These are phyloP conservation scores for Fusarium kyushuense DNA, from an alignment of 2,329 filamentous ascomycete genomes.

Conservation along the genomic window DNA sequence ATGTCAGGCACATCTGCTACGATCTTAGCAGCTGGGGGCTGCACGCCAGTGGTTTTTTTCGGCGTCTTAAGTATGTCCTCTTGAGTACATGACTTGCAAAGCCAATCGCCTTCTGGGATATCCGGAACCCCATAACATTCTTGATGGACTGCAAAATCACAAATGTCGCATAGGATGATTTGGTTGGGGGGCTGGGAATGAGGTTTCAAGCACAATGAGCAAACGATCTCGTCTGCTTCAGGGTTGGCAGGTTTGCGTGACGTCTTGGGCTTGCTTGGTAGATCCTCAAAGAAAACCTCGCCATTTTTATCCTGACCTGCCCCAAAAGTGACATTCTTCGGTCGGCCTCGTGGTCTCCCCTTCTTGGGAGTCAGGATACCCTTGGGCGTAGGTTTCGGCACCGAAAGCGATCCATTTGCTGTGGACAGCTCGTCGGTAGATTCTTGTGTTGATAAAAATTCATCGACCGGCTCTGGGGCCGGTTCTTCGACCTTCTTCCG, in stretches of 20 bases:
- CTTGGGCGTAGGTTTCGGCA: conserved; percentile 56
- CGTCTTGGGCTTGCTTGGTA: conserved; percentile 56
- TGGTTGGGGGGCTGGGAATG: conserved; percentile 70
- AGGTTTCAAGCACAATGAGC: conserved; percentile 67
- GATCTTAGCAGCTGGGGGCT: conserved; percentile 22
- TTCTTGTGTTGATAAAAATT: conserved; percentile 13
- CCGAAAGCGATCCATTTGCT: conserved; percentile 31
- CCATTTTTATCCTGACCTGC: conserved; percentile 51
- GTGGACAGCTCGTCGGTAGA: conserved; percentile 33
- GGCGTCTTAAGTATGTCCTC: conserved; percentile 56
- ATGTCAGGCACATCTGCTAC: conserved; percentile 60
- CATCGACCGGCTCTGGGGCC: conserved; percentile 5
- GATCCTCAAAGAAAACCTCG: conserved; percentile 66
- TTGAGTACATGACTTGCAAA: conserved; percentile 68
- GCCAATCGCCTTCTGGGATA: conserved; percentile 73
- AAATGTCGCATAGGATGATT: conserved; percentile 74
- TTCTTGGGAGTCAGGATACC: conserved; percentile 69
- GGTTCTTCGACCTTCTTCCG: conserved; percentile 42
- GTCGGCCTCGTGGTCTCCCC: conserved; percentile 53
- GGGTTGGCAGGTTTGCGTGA: conserved; percentile 49
- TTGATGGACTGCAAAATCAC: conserved; percentile 72
- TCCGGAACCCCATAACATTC: conserved; percentile 68
- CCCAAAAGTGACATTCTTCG: conserved; percentile 68
- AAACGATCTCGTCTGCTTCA: conserved; percentile 66
- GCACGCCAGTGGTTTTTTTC: conserved; percentile 46